Evolutionary conservation across 345 rosid genomes (phyloP), one percentile per base, ranked within the genome.

Genomic region (Rhizophora mangle): DNA sequence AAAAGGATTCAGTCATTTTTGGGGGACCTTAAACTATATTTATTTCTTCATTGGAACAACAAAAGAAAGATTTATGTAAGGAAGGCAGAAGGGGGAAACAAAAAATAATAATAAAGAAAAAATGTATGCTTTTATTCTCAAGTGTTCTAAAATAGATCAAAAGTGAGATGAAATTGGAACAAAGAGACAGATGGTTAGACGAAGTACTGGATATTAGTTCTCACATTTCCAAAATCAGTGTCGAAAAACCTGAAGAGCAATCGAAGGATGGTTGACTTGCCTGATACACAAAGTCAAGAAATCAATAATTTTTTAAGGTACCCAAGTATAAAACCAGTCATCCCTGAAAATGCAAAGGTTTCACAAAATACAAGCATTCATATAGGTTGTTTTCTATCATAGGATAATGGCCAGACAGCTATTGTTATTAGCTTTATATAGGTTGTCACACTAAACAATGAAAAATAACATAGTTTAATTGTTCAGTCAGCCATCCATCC

Each of bases 241-340:
- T 95, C 93, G 53, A 90, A 95, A 76, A 86, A 85, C 69, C 99
- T 87, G 83, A 92, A 90, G 70, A 95, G 83, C 89, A 95, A 74
- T 81, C 99, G 82, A 62, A 95, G 96, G 74, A 95, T 82, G 68
- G 99, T 95, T 68, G 99, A 95, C 83, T 95, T 95, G 63, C 99
- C 96, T 95, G 94, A 75, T 8, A 64, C 7, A 78, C 63, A 77
- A 72, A 74, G 77, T 19, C 62, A 49, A 54, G 56, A 76, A 53
- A 79, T 75, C 60, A 85, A 64, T 10, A 24, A 62, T 39, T 54
- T 43, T 47, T 22, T 55, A 70, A 55, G 51, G 43, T n/a, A 39
- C 74, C 10, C 56, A 30, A 39, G 20, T 29, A 39, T 46, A 39
- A 59, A 15, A 7, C 4, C n/a, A 47, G 60, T 60, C 55, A 2